These are phyloP conservation scores for Fusarium cyanostomum DNA, from an alignment of 2,329 filamentous ascomycete genomes.

Conservation along the genomic window DNA sequence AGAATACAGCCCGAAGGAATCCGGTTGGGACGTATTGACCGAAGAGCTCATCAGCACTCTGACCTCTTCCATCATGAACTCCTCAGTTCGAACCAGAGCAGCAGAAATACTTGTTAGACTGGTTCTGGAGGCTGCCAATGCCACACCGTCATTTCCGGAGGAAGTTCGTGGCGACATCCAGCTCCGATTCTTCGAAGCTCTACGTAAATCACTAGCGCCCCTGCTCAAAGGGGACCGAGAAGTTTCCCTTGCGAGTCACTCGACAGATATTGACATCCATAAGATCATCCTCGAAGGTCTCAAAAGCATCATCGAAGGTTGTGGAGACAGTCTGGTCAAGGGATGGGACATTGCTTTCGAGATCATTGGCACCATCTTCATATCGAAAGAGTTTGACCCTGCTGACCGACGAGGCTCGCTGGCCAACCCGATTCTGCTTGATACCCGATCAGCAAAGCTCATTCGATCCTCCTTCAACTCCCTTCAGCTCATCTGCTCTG, in stretches of 20 bases:
- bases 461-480: conserved; percentile 90
- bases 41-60: conserved; percentile 63
- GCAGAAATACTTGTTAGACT: conserved; percentile 71
- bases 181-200: conserved; percentile 73
- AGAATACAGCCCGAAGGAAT: conserved; percentile 69
- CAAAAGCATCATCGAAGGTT: conserved; percentile 85
- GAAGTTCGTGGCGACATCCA: conserved; percentile 70
- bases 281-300: conserved; percentile 81
- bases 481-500: conserved; percentile 90
- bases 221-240: conserved; percentile 65
- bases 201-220: conserved; percentile 65
- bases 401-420: conserved; percentile 47
- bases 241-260: conserved; percentile 65
- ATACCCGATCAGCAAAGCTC: conserved; percentile 74
- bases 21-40: conserved; percentile 78
- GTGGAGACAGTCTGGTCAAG: conserved; percentile 81
- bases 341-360: conserved; percentile 90
- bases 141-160: conserved; percentile 62
- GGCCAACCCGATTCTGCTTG: conserved; percentile 50
- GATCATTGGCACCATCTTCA: conserved; percentile 84
- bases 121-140: conserved; percentile 65
- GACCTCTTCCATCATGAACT: conserved; percentile 56
- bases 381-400: conserved; percentile 52
- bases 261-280: conserved; percentile 81
- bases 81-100: conserved; percentile 66